Percentiles rank a stretch among this genome's conserved stretches.
phyloP scores from a whole-genome alignment of 2,329 filamentous ascomycete genomes.

The Dichotomopilus funicola region DNA sequence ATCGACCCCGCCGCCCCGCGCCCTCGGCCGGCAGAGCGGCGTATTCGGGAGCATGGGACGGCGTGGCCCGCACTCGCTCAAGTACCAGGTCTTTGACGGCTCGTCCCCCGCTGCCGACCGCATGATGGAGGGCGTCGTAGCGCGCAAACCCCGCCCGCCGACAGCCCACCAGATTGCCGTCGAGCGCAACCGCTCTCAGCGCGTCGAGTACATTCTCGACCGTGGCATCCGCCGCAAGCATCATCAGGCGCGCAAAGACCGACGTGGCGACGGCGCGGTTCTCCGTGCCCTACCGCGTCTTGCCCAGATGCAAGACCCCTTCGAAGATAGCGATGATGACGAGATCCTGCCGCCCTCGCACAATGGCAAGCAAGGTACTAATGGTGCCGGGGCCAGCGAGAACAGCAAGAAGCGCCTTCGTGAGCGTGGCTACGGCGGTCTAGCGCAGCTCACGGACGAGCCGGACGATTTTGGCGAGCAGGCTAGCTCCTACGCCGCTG shows the following conservation, averaged over 20 bases:
- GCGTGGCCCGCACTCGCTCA: conserved; percentile 44
- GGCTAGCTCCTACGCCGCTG: conserved; percentile 56
- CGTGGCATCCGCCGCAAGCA: conserved; percentile 64
- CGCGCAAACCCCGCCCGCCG: conserved; percentile 63
- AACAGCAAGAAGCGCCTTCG: conserved; percentile 37
- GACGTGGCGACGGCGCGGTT: conserved; percentile 60
- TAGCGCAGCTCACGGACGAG: conserved; percentile 56
- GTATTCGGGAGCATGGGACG: conserved; percentile 33
- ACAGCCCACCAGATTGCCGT: conserved; percentile 79
- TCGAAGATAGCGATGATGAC: conserved; percentile 59
- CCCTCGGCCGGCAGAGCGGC: conserved; percentile 30
- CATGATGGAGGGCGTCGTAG: conserved; percentile 48
- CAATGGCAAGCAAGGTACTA: conserved; percentile 25
- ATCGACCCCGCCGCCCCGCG: conserved; percentile 45
- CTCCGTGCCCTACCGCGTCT: conserved; percentile 60
- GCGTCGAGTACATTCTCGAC: conserved; percentile 76
- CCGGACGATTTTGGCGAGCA: conserved; percentile 73
- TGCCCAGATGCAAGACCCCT: conserved; percentile 47
- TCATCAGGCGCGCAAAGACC: conserved; percentile 53
- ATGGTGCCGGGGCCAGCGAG: conserved; percentile 7
- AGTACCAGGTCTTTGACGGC: conserved; percentile 54
- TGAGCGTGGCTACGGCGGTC: conserved; percentile 55
- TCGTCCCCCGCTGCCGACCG: conserved; percentile 52
- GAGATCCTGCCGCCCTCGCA: conserved; percentile 30
- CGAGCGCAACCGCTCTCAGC: conserved; percentile 68